These are phyloP conservation scores for Xylariomycetidae sp. DNA, from an alignment of 2,329 filamentous ascomycete species.

Conservation along the genomic window DNA sequence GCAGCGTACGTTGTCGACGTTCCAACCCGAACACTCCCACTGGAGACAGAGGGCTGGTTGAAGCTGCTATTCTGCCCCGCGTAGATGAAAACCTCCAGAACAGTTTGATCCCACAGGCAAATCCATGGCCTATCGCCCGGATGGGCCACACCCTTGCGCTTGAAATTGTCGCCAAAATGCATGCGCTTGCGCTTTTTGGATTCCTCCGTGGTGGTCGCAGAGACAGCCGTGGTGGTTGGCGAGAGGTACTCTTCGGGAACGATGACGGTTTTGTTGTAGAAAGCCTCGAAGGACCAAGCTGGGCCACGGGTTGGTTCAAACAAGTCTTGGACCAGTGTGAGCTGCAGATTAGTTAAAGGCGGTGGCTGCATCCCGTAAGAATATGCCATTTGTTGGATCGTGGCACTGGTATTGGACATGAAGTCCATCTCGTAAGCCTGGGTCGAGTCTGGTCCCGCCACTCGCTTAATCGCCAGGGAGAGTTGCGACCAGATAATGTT, in stretches of 20 bases:
- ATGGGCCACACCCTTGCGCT: constrained; percentile 33
- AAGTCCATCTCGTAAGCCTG: constrained; percentile 37
- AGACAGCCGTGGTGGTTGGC: constrained; percentile 1
- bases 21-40: too few species aligned
- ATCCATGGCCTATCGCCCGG: constrained; percentile 51
- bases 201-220: constrained; percentile 1
- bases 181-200: constrained; percentile 20
- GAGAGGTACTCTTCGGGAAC: constrained; percentile 37
- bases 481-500: constrained; percentile 42
- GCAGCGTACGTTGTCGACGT: too few species aligned
- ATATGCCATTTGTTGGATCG: constrained; percentile 31
- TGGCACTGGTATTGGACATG: constrained; percentile 30
- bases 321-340: constrained; percentile 47
- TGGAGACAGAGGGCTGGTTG: constrained; percentile 9
- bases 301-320: constrained; percentile 42
- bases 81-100: constrained; percentile 53
- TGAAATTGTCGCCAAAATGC: constrained; percentile 19
- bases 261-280: constrained; percentile 52
- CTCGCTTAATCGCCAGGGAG: constrained; percentile 33
- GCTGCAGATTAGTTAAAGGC: constrained; percentile 30
- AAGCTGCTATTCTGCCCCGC: constrained; percentile 44
- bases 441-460: constrained; percentile 17
- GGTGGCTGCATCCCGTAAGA: constrained; percentile 52
- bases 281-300: constrained; percentile 47
- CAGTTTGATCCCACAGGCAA: constrained; percentile 51